Evolutionary conservation across 345 rosid species (phyloP).

Genomic region (Boechera retrofracta): DNA sequence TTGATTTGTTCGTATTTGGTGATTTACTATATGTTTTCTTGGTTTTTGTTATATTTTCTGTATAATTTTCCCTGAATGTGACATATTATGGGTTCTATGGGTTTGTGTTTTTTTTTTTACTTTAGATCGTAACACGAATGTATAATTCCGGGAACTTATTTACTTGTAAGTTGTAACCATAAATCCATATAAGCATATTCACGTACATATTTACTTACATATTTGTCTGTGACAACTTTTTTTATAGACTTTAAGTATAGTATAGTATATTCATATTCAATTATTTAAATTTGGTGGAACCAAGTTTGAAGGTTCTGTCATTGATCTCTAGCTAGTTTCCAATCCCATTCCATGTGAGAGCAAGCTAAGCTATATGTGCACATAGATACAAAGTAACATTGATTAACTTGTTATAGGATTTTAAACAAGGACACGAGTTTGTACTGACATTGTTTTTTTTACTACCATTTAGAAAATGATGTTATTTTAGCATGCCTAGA

Average conservation of each 20-base stretch:
- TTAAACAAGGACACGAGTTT: conserved; percentile 14
- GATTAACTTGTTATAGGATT: conserved; percentile 7
- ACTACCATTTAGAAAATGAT: conserved; percentile 26
- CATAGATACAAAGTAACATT: conserved; percentile 20
- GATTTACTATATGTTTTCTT: background rate
- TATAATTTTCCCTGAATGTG: conserved; percentile 35
- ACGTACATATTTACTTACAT: background rate
- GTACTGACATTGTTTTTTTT: conserved; percentile 27
- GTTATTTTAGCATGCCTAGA: conserved; percentile 9
- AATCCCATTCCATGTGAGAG: conserved; percentile 42
- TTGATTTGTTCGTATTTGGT: conserved; percentile 28
- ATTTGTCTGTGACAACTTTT: background rate
- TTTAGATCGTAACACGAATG: conserved; percentile 25
- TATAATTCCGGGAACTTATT: background rate
- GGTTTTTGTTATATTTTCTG: conserved; percentile 1
- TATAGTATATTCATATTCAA: conserved; percentile 6
- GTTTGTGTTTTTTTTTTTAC: background rate
- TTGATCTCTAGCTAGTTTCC: conserved; percentile 39
- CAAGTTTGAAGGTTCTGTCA: conserved; percentile 34
- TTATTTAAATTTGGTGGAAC: conserved; percentile 37
- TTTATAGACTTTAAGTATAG: background rate
- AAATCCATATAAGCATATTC: background rate
- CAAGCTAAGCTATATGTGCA: conserved; percentile 34
- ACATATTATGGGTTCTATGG: conserved; percentile 33
- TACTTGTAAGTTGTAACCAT: conserved; percentile 29